Evolutionary conservation across 129 eudicot species (phyloP).

Genomic region (Rutidosis leptorrhynchoides): DNA sequence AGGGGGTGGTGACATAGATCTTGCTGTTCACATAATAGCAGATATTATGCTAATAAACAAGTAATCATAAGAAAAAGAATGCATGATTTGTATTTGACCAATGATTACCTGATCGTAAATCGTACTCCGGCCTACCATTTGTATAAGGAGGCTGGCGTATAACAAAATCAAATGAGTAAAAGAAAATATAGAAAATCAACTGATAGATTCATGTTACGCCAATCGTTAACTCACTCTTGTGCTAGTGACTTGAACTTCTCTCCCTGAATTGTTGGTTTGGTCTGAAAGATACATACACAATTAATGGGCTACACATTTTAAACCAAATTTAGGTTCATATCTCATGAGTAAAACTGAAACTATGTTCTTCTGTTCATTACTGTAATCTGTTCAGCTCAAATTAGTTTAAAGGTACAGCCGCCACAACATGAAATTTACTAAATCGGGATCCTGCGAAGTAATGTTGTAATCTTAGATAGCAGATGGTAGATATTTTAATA

Average conservation of each 20-base stretch:
- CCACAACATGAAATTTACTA: neutral
- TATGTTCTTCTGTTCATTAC: neutral
- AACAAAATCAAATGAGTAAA: conserved; percentile 16
- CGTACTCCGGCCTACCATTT: conserved; percentile 56
- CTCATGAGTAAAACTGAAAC: neutral
- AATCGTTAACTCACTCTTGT: conserved; percentile 54
- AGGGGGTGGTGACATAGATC: conserved; percentile 82
- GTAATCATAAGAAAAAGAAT: neutral
- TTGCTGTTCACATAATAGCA: conserved; percentile 45
- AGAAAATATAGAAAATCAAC: neutral
- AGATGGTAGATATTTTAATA: neutral
- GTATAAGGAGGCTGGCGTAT: conserved; percentile 48
- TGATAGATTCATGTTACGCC: neutral
- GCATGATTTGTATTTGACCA: neutral
- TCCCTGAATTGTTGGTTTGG: conserved; percentile 42
- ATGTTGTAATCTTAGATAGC: neutral
- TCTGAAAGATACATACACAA: conserved; percentile 38
- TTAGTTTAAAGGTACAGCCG: no score
- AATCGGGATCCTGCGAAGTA: neutral
- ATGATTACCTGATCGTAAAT: conserved; percentile 52
- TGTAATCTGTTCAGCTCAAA: neutral
- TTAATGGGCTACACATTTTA: neutral
- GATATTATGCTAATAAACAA: conserved; percentile 15
- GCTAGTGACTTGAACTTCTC: conserved; percentile 48
- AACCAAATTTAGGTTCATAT: neutral